These are phyloP conservation scores for Yamadazyma kitorensis DNA, from an alignment of 805 yeast genomes.

Conservation along the genomic window DNA sequence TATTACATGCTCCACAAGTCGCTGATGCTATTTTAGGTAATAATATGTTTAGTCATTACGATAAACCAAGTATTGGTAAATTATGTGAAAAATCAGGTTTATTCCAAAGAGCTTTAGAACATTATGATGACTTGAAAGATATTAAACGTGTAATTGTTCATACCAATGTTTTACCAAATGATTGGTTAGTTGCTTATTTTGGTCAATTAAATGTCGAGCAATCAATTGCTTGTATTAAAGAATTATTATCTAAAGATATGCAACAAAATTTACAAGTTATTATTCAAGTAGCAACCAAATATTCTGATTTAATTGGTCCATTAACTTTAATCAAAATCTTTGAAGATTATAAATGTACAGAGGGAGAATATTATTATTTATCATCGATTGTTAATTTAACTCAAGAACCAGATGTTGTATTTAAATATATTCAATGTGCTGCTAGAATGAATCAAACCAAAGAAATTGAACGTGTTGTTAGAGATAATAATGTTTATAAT, in stretches of 20 bases:
- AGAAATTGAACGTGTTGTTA: slow-evolving; percentile 93
- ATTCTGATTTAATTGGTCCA: slow-evolving; percentile 90
- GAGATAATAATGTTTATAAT: slow-evolving; percentile 90
- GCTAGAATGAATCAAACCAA: slow-evolving; percentile 84
- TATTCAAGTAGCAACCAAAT: slow-evolving; percentile 95
- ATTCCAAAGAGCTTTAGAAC: slow-evolving; percentile 93
- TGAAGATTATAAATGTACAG: slow-evolving; percentile 88
- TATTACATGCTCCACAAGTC: slow-evolving; percentile 97
- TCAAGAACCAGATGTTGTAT: slow-evolving; percentile 91
- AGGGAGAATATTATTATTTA: slow-evolving; percentile 92
- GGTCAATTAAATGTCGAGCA: slow-evolving; percentile 95
- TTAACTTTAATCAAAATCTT: slow-evolving; percentile 80
- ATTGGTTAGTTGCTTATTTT: slow-evolving; percentile 90
- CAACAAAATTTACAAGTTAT: slow-evolving; percentile 89
- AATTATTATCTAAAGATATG: slow-evolving; percentile 72
- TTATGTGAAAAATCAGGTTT: slow-evolving; percentile 96
- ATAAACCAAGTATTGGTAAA: slow-evolving; percentile 86
- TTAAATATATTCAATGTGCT: slow-evolving; percentile 94
- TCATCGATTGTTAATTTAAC: slow-evolving; percentile 91
- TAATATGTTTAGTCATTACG: slow-evolving; percentile 93
- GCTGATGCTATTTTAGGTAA: slow-evolving; percentile 98
- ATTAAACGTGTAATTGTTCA: slow-evolving; percentile 93
- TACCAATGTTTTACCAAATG: slow-evolving; percentile 79
- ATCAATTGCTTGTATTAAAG: slow-evolving; percentile 80
- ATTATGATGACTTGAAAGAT: slow-evolving; percentile 90